Evolutionary conservation across 2,329 filamentous ascomycete genomes (phyloP).

Genomic region (Tolypocladium sp.): DNA sequence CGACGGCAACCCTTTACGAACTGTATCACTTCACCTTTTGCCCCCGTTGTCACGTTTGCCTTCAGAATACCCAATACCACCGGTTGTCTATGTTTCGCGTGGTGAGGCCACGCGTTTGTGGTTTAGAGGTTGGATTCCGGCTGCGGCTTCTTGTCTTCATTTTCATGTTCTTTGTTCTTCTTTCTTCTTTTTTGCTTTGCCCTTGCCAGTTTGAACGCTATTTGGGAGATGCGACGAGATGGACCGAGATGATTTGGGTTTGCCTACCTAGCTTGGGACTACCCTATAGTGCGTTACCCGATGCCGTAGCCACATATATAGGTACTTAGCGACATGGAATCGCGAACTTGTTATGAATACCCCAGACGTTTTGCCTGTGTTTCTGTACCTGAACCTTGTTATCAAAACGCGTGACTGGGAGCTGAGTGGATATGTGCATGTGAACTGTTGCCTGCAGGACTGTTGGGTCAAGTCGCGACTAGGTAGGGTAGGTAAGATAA

Average conservation of each 20-base stretch:
- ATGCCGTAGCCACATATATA: background rate
- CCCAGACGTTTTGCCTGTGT: background rate
- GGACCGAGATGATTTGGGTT: background rate
- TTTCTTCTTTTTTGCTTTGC: background rate
- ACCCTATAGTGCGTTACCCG: background rate
- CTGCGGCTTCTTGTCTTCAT: background rate
- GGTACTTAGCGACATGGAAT: background rate
- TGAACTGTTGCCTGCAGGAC: background rate
- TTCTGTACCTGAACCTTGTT: background rate
- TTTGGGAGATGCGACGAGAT: background rate
- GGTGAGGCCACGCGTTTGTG: background rate
- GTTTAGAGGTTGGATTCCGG: background rate
- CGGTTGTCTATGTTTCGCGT: background rate
- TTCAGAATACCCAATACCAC: background rate
- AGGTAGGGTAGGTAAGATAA: background rate
- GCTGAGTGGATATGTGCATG: background rate
- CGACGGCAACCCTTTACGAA: background rate
- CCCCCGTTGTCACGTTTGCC: background rate
- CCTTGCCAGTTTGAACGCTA: background rate
- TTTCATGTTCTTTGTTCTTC: background rate
- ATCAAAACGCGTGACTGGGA: background rate
- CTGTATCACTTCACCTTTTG: background rate
- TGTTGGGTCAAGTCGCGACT: background rate
- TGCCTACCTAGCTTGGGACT: no score
- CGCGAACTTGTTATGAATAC: background rate